Percentiles rank a stretch among this genome's conserved stretches.
These are phyloP conservation scores for Coniosporium apollinis DNA, from an alignment of 495 filamentous ascomycete genomes.

Conservation along the genomic window DNA sequence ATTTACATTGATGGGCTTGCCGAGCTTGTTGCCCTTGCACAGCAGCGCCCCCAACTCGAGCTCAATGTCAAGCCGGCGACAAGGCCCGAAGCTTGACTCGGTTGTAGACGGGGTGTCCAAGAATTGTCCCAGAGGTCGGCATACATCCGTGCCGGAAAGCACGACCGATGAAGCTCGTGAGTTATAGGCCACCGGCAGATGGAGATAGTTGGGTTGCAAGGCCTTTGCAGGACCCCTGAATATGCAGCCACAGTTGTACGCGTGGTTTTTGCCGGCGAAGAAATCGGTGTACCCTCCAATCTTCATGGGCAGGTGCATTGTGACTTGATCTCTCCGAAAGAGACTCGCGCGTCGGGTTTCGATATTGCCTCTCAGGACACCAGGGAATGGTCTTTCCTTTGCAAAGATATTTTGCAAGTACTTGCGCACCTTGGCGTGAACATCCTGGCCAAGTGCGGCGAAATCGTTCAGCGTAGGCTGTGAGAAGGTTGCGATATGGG, in stretches of 20 bases:
- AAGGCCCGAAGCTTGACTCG: slow-evolving; percentile 12
- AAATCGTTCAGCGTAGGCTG: slow-evolving; percentile 59
- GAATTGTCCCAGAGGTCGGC: slow-evolving; percentile 15
- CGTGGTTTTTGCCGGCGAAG: slow-evolving; percentile 12
- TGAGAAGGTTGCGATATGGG: slow-evolving; percentile 37
- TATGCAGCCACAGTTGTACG: slow-evolving; percentile 2
- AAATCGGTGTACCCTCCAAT: slow-evolving; percentile 22
- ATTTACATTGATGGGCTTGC: slow-evolving; percentile 23
- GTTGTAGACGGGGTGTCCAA: slow-evolving; percentile 8
- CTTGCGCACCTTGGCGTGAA: slow-evolving; percentile 49
- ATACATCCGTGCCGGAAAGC: slow-evolving; percentile 49
- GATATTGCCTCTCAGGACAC: background rate
- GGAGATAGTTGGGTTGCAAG: slow-evolving; percentile 11
- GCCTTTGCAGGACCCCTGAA: slow-evolving; percentile 11
- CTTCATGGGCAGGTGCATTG: slow-evolving; percentile 15
- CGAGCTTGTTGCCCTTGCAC: slow-evolving; percentile 3
- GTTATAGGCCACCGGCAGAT: slow-evolving; percentile 35
- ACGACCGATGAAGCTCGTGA: slow-evolving; percentile 67
- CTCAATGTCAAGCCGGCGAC: slow-evolving; percentile 18
- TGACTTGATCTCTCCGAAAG: slow-evolving; percentile 4
- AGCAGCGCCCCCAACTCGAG: slow-evolving; percentile 16
- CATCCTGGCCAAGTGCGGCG: slow-evolving; percentile 46
- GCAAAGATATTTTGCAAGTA: slow-evolving; percentile 50
- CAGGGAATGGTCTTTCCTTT: slow-evolving; percentile 19
- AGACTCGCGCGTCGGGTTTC: background rate